These are phyloP conservation scores for Blastobotrys parvus DNA, from an alignment of 805 yeast genomes.

Conservation along the genomic window DNA sequence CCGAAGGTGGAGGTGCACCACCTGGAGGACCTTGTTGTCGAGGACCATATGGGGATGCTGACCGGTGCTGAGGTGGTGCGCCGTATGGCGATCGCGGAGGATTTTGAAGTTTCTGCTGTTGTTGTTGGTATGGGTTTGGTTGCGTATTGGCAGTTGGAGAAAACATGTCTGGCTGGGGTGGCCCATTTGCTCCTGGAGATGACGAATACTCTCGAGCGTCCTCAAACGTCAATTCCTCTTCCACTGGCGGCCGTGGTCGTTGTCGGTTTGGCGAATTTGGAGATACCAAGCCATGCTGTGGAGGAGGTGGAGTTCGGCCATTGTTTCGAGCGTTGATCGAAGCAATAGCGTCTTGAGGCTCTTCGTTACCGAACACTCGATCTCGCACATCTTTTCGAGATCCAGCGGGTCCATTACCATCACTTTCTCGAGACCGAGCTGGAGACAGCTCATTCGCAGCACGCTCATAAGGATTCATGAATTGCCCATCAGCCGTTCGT, in stretches of 20 bases:
- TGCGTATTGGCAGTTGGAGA: constrained; percentile 7
- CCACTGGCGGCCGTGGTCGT: neutral
- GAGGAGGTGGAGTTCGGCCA: neutral
- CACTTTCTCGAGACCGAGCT: too few relatives aligned
- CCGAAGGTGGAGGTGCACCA: too few relatives aligned
- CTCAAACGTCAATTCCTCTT: constrained; percentile 6
- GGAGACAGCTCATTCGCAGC: too few relatives aligned
- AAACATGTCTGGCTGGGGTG: constrained; percentile 8
- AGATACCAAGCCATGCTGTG: neutral
- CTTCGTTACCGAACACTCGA: constrained; percentile 18
- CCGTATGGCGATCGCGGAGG: neutral
- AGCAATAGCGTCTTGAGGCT: constrained; percentile 15
- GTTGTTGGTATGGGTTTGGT: neutral
- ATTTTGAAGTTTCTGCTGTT: neutral
- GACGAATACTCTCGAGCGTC: constrained; percentile 1
- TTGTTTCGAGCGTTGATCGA: constrained; percentile 12
- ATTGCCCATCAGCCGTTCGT: neutral
- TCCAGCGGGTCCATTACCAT: too few relatives aligned
- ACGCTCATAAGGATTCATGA: neutral
- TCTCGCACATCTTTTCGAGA: constrained; percentile 21
- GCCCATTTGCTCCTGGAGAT: constrained; percentile 2
- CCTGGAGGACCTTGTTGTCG: neutral
- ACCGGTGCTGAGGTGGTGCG: constrained; percentile 3
- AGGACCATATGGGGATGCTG: constrained; percentile 2
- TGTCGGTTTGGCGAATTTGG: neutral